Base-by-base conservation (phyloP, 495 filamentous ascomycete genomes). In the Talaromyces liani region DNA sequence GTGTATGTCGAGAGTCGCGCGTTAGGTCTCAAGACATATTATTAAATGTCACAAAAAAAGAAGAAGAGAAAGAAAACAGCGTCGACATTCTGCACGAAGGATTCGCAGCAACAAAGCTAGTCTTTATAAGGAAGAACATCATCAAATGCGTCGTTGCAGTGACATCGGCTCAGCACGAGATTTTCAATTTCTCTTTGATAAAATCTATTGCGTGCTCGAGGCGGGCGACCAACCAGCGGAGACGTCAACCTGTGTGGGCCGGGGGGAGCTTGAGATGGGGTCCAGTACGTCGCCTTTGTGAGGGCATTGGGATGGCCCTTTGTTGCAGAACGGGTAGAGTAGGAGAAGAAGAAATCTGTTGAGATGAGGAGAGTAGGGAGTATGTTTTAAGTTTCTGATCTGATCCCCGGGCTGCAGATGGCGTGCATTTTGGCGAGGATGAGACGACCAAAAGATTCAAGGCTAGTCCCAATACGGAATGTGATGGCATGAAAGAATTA, bases 121-220 rank as follows among this genome's bases (percentile, higher is more conserved):
- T 55, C 51, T 55, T 29, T 24, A 54, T 55, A 55, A 4, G 51
- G 51, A 39, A 29, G 27, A 29, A 29, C 9, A 34, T 34, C 6
- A 34, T 34, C 33, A 34, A 6, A 54, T n/a, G 18, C 20, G 18
- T 27, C 51, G 51, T 55, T 55, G 51, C 51, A 29, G 22, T 16
- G 20, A 55, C 51, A 25, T 29, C 51, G 51, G 25, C 20, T n/a
- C 10, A 3, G 5, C 20, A 4, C 47, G 25, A 12, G 12, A 24
- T 25, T 55, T 58, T 34, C 31, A 18, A 14, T 33, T 58, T 58
- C 55, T 55, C 22, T 55, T 55, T 25, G 18, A 20, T 58, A 58
- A 58, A 58, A 58, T n/a, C 29, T 22, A 58, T 58, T 58, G 55
- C 55, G 55, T 58, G 55, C 55, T 58, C 22, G 51, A 1, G 31